Percentiles rank a stretch among this genome's conserved stretches.
Evolutionary conservation across 176 grass and related monocot genomes (phyloP).

Genomic region (Dendrocalamus sinicus): DNA sequence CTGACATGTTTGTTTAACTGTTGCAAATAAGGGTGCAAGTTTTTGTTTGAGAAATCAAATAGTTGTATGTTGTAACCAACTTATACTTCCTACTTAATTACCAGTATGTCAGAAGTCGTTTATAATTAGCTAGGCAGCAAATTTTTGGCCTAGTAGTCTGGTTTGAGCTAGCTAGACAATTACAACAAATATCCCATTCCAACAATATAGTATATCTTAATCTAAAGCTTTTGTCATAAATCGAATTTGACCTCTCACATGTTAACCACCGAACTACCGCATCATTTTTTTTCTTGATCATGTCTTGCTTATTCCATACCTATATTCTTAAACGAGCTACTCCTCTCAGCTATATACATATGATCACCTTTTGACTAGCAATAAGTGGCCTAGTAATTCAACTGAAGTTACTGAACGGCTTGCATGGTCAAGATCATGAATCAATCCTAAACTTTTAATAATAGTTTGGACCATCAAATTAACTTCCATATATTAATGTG

Average conservation of each 20-base stretch:
- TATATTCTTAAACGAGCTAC: constrained; percentile 1
- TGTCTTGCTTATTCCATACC: neutral
- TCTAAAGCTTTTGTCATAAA: neutral
- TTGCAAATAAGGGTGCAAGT: neutral
- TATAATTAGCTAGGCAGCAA: neutral
- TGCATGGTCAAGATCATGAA: constrained; percentile 23
- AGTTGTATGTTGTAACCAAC: neutral
- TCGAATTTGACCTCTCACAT: neutral
- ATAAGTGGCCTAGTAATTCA: constrained; percentile 26
- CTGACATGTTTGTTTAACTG: neutral
- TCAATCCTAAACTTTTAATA: neutral
- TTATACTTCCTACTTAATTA: neutral
- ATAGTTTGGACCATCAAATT: constrained; percentile 34
- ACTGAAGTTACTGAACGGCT: constrained; percentile 12
- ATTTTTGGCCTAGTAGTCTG: neutral
- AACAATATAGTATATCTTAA: neutral
- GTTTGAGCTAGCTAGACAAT: neutral
- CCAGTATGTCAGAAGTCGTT: neutral
- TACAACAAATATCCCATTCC: neutral
- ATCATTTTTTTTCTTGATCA: constrained; percentile 30
- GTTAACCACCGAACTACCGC: neutral
- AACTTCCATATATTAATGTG: neutral
- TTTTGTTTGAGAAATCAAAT: neutral
- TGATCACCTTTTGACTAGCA: constrained; percentile 39
- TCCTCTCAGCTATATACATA: neutral